Evolutionary conservation across 768 basidiomycete species (phyloP).

Genomic region (Trametes maxima): DNA sequence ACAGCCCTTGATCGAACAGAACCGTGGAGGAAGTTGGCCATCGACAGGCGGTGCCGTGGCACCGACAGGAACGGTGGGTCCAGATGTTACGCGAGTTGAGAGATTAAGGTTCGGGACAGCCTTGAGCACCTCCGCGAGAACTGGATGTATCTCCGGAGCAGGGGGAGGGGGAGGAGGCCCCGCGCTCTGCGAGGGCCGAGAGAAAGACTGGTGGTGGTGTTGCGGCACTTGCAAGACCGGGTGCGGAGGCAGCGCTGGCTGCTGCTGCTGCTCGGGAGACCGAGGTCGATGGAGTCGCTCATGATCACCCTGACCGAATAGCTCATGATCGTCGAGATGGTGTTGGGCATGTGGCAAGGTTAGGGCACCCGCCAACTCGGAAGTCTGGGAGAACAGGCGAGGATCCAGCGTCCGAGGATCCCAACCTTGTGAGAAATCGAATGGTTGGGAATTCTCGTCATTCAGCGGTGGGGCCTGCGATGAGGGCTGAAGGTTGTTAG

Average conservation of each 20-base stretch:
- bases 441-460: constrained; percentile 9
- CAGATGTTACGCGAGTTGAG: constrained; percentile 20
- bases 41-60: constrained; percentile 1
- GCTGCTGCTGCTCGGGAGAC: background rate
- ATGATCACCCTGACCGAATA: background rate
- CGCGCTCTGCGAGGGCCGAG: background rate
- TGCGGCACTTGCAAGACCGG: background rate
- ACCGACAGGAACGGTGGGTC: constrained; percentile 18
- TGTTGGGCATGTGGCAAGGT: constrained; percentile 35
- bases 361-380: constrained; percentile 53
- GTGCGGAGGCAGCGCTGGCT: background rate
- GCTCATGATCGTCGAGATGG: background rate
- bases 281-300: background rate
- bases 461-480: background rate
- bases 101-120: constrained; percentile 17
- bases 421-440: constrained; percentile 23
- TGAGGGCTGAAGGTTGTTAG: background rate
- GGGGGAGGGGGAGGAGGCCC: constrained; percentile 16
- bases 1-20: constrained; percentile 60
- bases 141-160: constrained; percentile 11
- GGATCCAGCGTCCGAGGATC: constrained; percentile 34
- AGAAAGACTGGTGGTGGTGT: background rate
- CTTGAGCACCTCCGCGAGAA: constrained; percentile 14
- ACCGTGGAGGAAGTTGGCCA: constrained; percentile 33
- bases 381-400: constrained; percentile 36